Evolutionary conservation across 345 rosid genomes (phyloP).

Genomic region (Lepidium aucheri): DNA sequence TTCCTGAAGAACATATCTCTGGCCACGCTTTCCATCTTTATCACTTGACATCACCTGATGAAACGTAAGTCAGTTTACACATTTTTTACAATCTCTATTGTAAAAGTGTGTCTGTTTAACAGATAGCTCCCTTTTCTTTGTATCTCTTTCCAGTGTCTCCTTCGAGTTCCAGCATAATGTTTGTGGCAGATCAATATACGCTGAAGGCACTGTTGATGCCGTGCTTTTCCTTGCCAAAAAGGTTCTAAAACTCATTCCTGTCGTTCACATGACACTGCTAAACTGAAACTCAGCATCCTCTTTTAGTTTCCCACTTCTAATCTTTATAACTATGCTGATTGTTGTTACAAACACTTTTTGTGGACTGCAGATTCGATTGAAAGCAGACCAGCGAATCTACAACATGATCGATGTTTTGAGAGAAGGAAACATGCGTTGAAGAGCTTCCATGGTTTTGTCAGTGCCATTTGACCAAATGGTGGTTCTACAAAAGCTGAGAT

Average conservation of each 20-base stretch:
- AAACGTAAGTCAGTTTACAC: constrained; percentile 39
- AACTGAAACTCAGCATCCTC: background rate
- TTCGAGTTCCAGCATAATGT: constrained; percentile 98
- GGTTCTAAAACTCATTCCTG: constrained; percentile 31
- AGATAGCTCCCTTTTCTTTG: background rate
- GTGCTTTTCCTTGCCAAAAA: constrained; percentile 80
- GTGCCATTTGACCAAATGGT: background rate
- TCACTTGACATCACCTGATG: constrained; percentile 82
- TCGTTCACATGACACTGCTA: background rate
- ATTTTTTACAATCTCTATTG: background rate
- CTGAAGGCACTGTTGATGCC: constrained; percentile 92
- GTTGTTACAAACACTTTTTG: background rate
- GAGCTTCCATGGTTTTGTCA: background rate
- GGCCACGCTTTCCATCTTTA: constrained; percentile 95
- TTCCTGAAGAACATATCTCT: constrained; percentile 71
- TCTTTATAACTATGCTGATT: background rate
- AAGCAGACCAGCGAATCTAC: constrained; percentile 67
- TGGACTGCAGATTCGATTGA: constrained; percentile 47
- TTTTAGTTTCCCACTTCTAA: background rate
- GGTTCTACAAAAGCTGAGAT: constrained; percentile 15
- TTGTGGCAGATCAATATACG: constrained; percentile 89
- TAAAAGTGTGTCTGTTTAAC: background rate
- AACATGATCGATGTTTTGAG: constrained; percentile 77
- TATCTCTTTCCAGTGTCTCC: constrained; percentile 51
- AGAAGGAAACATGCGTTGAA: constrained; percentile 77